Conservation (phyloP, 495 filamentous ascomycete genomes). For the Aspergillus ellipticus region DNA sequence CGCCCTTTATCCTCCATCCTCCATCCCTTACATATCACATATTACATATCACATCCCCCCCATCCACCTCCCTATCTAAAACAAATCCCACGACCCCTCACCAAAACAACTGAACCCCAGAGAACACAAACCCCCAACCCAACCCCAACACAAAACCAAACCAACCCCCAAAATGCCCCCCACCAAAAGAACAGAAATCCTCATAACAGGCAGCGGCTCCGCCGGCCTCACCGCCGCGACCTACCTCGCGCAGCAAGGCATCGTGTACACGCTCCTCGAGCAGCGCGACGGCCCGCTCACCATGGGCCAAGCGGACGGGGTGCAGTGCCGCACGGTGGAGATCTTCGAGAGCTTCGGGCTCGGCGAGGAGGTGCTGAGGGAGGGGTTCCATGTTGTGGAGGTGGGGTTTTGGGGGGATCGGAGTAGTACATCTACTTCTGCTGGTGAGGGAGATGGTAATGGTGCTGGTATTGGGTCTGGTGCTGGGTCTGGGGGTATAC, state of each 20-base stretch:
- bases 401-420: constrained; percentile 55
- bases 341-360: constrained; percentile 77
- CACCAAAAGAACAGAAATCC: constrained; percentile 43
- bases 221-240: constrained; percentile 66
- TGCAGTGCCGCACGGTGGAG: constrained; percentile 77
- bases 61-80: too few species aligned
- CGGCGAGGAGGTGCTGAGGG: constrained; percentile 63
- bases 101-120: too few species aligned
- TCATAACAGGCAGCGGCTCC: constrained; percentile 66
- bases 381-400: constrained; percentile 69
- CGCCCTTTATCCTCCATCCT: too few species aligned
- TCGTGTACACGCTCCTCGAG: constrained; percentile 63
- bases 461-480: constrained; percentile 4
- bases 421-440: neutral
- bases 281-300: constrained; percentile 55
- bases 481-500: constrained; percentile 25
- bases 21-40: too few species aligned
- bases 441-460: constrained; percentile 27
- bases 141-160: too few species aligned
- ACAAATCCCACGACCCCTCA: too few species aligned
- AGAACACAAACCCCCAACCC: too few species aligned
- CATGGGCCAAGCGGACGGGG: constrained; percentile 75
- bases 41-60: too few species aligned
- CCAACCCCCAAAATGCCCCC: too few species aligned
- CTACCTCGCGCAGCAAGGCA: constrained; percentile 60